A percentile compares a stretch with the other conserved stretches of the same genome.
Evolutionary conservation across 176 grass and related monocot genomes (phyloP).

Genomic region (Oryza nivara): DNA sequence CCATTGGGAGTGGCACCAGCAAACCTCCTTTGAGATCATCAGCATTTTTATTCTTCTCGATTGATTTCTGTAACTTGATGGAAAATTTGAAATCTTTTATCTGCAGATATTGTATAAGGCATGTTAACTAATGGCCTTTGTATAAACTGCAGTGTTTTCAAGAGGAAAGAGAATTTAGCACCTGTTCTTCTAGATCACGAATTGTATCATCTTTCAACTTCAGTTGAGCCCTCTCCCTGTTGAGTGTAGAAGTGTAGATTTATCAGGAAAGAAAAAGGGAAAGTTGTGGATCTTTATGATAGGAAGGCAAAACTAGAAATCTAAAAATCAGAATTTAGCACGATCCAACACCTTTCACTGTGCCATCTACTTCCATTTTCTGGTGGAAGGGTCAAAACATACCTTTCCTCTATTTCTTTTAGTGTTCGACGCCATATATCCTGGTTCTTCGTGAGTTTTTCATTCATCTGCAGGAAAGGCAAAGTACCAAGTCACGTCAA

Average conservation of each 20-base stretch:
- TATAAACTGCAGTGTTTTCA: slow-evolving; percentile 12
- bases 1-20: slow-evolving; percentile 65
- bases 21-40: slow-evolving; percentile 75
- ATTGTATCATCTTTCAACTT: slow-evolving; percentile 71
- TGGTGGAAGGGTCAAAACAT: slow-evolving; percentile 24
- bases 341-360: too few species aligned
- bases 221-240: slow-evolving; percentile 57
- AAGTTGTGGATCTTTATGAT: neutral
- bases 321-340: too few species aligned
- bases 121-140: neutral
- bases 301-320: too few species aligned
- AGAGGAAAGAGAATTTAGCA: slow-evolving; percentile 32
- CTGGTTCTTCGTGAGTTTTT: slow-evolving; percentile 73
- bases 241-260: neutral
- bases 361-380: neutral
- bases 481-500: slow-evolving; percentile 15
- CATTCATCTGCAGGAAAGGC: slow-evolving; percentile 61
- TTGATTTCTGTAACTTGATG: slow-evolving; percentile 67
- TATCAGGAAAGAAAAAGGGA: slow-evolving; percentile 7
- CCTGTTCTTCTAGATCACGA: slow-evolving; percentile 87
- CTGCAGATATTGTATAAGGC: slow-evolving; percentile 42
- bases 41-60: slow-evolving; percentile 54
- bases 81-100: slow-evolving; percentile 84
- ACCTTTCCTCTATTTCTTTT: slow-evolving; percentile 87
- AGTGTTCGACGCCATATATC: slow-evolving; percentile 77